A percentile compares a stretch with the other conserved stretches of the same genome.
Conservation (phyloP, 768 basidiomycete species). For the Mycena latifolia region DNA sequence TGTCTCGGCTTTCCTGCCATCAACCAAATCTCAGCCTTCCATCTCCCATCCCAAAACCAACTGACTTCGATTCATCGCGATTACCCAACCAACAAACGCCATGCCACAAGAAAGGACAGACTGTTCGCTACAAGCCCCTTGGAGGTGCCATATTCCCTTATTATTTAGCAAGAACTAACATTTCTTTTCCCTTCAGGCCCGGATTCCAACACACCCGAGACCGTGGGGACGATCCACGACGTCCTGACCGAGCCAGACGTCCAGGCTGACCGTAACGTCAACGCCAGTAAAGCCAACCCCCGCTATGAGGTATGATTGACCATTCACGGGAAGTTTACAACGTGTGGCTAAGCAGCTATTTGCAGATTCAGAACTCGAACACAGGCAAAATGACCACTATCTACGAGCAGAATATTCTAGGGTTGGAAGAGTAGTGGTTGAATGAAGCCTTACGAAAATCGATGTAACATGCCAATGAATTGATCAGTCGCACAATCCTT, state of each 20-base stretch:
- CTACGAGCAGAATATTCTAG: conserved; percentile 10
- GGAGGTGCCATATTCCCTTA: not conserved
- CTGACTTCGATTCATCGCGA: too few relatives aligned
- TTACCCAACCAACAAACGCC: not conserved
- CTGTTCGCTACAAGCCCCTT: conserved; percentile 9
- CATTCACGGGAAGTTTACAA: too few relatives aligned
- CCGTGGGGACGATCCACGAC: not conserved
- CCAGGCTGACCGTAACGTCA: conserved; percentile 4
- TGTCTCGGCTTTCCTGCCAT: too few relatives aligned
- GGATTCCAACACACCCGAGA: conserved; percentile 1
- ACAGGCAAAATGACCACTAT: not conserved
- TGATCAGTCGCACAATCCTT: too few relatives aligned
- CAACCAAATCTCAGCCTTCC: not conserved
- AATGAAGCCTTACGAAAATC: too few relatives aligned
- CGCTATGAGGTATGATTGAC: not conserved
- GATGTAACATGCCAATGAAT: too few relatives aligned
- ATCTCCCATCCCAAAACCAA: too few relatives aligned
- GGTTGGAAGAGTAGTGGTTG: not conserved
- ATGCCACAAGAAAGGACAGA: conserved; percentile 8
- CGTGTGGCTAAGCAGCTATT: too few relatives aligned
- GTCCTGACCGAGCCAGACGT: not conserved
- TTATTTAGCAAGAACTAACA: too few relatives aligned
- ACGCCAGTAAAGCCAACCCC: conserved; percentile 5
- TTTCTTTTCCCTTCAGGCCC: not conserved
- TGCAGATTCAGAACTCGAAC: not conserved